phyloP scores from a whole-genome alignment of 192 early-diverging fungal genomes.

The Piromyces sp. region DNA sequence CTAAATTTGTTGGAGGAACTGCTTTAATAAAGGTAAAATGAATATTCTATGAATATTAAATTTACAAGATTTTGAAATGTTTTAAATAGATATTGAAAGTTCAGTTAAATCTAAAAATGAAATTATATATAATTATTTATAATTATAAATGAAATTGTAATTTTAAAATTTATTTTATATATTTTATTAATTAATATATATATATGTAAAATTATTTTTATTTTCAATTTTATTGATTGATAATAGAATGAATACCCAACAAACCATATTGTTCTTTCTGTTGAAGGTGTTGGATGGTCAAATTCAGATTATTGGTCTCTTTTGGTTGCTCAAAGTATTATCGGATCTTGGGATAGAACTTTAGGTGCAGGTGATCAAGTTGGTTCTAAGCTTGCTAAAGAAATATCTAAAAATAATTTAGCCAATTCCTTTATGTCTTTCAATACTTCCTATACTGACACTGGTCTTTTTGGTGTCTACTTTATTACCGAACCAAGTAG shows the following conservation, averaged over 20 bases:
- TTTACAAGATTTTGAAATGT: too few species aligned
- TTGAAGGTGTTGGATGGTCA: conserved; percentile 91
- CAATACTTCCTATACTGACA: conserved; percentile 97
- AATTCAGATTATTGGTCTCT: conserved; percentile 88
- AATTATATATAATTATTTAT: too few species aligned
- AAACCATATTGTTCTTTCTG: conserved; percentile 92
- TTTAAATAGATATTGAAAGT: too few species aligned
- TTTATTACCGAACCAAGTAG: conserved; percentile 64
- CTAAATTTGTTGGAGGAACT: not conserved
- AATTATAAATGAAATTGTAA: too few species aligned
- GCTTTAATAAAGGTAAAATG: not conserved
- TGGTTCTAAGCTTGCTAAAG: conserved; percentile 67
- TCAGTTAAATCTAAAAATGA: too few species aligned
- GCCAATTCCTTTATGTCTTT: conserved; percentile 99
- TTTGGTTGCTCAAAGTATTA: conserved; percentile 85
- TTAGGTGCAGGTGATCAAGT: conserved; percentile 74
- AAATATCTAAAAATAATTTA: conserved; percentile 62
- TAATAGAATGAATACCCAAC: conserved; percentile 75
- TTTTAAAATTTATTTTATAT: too few species aligned
- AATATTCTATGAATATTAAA: too few species aligned
- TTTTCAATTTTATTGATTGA: conserved; percentile 7
- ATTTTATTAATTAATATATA: too few species aligned
- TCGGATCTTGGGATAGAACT: conserved; percentile 92
- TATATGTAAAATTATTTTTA: too few species aligned
- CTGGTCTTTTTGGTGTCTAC: conserved; percentile 94